Evolutionary conservation across 2,329 filamentous ascomycete species (phyloP).

Genomic region (Penicillium hordei): DNA sequence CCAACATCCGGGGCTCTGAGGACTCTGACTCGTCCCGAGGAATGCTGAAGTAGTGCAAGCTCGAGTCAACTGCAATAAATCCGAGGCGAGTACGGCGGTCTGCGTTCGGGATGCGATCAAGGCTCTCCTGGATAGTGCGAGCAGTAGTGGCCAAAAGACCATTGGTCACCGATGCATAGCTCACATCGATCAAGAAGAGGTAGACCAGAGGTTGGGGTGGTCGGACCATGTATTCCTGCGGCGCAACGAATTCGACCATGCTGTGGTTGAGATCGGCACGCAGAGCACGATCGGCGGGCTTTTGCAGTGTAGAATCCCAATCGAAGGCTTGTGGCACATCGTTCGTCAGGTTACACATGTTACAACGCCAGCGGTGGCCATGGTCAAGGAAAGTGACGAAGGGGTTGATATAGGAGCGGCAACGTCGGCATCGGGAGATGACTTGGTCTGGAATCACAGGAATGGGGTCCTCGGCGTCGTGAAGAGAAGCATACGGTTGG

Average conservation of each 20-base stretch:
- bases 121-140: conserved; percentile 88
- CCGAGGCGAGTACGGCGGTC: conserved; percentile 88
- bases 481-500: conserved; percentile 88
- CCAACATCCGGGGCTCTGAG: conserved; percentile 83
- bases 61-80: conserved; percentile 93
- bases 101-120: conserved; percentile 97
- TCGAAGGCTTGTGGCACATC: conserved; percentile 99
- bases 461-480: conserved; percentile 87
- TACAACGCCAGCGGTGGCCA: conserved; percentile 96
- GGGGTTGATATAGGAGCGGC: conserved; percentile 95
- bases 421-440: conserved; percentile 93
- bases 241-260: conserved; percentile 96
- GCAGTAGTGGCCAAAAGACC: conserved; percentile 90
- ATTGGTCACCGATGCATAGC: conserved; percentile 83
- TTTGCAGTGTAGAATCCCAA: conserved; percentile 91
- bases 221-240: conserved; percentile 99
- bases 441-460: conserved; percentile 95
- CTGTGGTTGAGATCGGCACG: conserved; percentile 89
- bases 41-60: conserved; percentile 93
- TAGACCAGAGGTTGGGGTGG: conserved; percentile 95
- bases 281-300: conserved; percentile 88
- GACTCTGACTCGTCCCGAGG: conserved; percentile 84
- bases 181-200: conserved; percentile 92
- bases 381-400: conserved; percentile 96
- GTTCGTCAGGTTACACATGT: conserved; percentile 99